These are phyloP conservation scores for Eucalyptus marginata DNA, from an alignment of 345 rosid species.

Conservation along the genomic window DNA sequence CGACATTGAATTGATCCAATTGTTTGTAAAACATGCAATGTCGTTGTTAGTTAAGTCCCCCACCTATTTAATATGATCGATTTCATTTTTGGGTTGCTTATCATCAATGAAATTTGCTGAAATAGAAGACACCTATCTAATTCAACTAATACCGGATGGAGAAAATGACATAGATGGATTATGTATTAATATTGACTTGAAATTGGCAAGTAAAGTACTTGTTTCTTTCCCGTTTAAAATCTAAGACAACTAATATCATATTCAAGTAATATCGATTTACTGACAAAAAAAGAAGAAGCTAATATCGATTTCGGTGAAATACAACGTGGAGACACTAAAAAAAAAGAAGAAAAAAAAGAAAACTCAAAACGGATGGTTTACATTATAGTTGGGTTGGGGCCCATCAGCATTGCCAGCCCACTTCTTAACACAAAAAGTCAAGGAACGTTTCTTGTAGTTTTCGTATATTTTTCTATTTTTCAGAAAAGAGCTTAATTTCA, in stretches of 20 bases:
- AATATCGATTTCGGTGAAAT: background rate
- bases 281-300: too few species aligned
- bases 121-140: background rate
- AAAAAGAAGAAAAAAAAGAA: background rate
- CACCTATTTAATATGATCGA: background rate
- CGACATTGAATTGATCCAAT: background rate
- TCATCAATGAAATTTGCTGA: background rate
- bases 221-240: background rate
- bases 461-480: background rate
- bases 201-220: background rate
- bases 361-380: background rate
- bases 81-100: background rate
- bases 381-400: background rate
- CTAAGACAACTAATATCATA: background rate
- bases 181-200: background rate
- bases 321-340: background rate
- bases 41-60: background rate
- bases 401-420: background rate
- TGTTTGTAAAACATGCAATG: background rate
- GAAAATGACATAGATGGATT: background rate
- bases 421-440: background rate
- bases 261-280: background rate
- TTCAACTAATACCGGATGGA: background rate
- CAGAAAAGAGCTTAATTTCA: background rate
- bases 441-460: background rate